Conservation (phyloP, 1,284 basidiomycete genomes). For the Ceratobasidium sp. region DNA sequence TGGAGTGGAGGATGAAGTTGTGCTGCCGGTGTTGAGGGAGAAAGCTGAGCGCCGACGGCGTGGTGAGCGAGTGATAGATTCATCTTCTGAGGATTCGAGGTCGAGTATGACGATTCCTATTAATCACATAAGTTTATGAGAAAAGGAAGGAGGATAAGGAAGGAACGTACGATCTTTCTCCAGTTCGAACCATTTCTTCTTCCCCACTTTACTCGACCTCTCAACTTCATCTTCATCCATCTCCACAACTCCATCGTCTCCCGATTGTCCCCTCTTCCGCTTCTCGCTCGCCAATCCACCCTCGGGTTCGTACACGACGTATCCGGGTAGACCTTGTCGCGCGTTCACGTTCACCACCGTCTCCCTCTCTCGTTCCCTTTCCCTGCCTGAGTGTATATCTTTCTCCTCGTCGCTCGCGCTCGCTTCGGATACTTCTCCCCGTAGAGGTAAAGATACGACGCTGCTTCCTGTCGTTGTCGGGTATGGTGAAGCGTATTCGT, state of each 20-base stretch:
- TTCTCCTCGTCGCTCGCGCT: slow-evolving; percentile 29
- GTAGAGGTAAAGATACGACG: slow-evolving; percentile 35
- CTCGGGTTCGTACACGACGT: slow-evolving; percentile 57
- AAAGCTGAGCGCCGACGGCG: slow-evolving; percentile 40
- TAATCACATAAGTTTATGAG: not conserved
- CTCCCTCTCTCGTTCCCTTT: slow-evolving; percentile 37
- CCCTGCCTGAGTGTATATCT: slow-evolving; percentile 20
- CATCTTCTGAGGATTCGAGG: slow-evolving; percentile 66
- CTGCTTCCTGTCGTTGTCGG: slow-evolving; percentile 20
- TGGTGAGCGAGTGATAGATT: slow-evolving; percentile 53
- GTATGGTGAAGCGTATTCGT: slow-evolving; percentile 34
- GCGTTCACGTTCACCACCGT: slow-evolving; percentile 50
- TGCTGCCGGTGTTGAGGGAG: not conserved
- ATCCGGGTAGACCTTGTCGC: slow-evolving; percentile 43
- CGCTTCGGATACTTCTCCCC: slow-evolving; percentile 31
- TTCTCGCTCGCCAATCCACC: slow-evolving; percentile 51
- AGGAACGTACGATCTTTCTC: slow-evolving; percentile 73
- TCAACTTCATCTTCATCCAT: slow-evolving; percentile 9
- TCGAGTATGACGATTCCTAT: slow-evolving; percentile 74
- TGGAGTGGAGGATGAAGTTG: slow-evolving; percentile 6
- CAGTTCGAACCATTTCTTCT: slow-evolving; percentile 74
- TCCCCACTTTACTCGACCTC: slow-evolving; percentile 65
- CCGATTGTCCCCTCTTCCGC: not conserved
- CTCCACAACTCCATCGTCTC: not conserved
- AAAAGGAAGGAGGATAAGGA: slow-evolving; percentile 10